phyloP scores from a whole-genome alignment of 352 stramenopile genomes.

The Globisporangium splendens region DNA sequence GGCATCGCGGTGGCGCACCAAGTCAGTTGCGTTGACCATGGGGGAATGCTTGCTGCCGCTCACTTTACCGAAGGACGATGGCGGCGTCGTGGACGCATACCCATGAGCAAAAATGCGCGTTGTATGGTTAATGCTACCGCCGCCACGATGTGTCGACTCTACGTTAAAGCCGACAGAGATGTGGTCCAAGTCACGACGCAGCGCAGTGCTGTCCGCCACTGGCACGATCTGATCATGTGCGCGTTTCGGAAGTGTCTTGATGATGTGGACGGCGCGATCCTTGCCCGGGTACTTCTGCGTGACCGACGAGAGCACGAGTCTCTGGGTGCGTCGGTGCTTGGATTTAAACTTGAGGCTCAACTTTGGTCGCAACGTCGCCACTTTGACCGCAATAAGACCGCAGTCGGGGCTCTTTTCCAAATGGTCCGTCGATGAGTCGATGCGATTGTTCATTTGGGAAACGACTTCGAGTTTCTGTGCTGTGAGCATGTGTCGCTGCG shows the following conservation, averaged over 20 bases:
- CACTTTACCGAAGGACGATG: conserved; percentile 19
- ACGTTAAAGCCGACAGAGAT: conserved; percentile 52
- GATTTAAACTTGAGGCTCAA: too few species aligned
- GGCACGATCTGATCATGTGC: conserved; percentile 35
- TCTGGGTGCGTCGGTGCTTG: too few species aligned
- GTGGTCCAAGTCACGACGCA: conserved; percentile 49
- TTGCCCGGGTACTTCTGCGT: conserved; percentile 30
- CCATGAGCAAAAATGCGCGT: conserved; percentile 44
- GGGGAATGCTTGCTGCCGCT: too few species aligned
- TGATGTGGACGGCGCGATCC: conserved; percentile 53
- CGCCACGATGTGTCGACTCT: conserved; percentile 20
- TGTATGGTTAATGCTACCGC: conserved; percentile 25
- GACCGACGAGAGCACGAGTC: too few species aligned
- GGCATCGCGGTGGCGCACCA: conserved; percentile 25
- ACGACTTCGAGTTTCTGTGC: conserved; percentile 17
- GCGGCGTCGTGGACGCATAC: conserved; percentile 38
- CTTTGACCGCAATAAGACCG: too few species aligned
- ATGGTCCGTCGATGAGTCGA: too few species aligned
- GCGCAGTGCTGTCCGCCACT: conserved; percentile 28
- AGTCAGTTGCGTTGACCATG: conserved; percentile 19
- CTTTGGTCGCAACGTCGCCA: too few species aligned
- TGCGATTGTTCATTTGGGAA: too few species aligned
- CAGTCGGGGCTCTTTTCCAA: too few species aligned
- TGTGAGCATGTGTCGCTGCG: too few species aligned
- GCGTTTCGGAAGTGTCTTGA: conserved; percentile 60